Conservation (phyloP, 1,139 yeast species). For the Blastobotrys illinoisensis region DNA sequence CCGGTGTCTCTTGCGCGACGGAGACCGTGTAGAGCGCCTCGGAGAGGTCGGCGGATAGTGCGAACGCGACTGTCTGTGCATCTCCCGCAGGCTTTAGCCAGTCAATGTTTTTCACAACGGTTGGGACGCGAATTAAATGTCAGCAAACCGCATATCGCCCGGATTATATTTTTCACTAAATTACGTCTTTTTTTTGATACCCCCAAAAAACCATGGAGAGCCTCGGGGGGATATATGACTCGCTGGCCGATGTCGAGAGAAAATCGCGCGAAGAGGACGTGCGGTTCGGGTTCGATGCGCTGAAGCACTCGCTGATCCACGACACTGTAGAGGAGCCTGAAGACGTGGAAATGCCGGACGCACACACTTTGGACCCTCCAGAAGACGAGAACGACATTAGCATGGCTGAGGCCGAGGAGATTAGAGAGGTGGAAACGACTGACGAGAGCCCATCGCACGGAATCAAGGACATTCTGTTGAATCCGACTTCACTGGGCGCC, state of each 20-base stretch:
- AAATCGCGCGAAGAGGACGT: constrained; percentile 3
- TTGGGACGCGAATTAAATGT: not conserved
- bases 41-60: not conserved
- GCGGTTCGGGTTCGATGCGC: constrained; percentile 9
- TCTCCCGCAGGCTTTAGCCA: not conserved
- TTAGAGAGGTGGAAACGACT: constrained; percentile 6
- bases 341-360: constrained; percentile 11
- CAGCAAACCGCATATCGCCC: not conserved
- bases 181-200: no score
- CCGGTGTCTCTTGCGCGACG: not conserved
- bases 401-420: constrained; percentile 1
- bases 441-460: not conserved
- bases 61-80: not conserved
- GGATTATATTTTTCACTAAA: no score
- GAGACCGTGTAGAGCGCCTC: not conserved
- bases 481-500: constrained; percentile 27
- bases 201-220: no score
- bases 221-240: constrained; percentile 9
- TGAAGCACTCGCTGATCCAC: constrained; percentile 11
- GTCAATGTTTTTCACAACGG: not conserved
- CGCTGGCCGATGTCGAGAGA: constrained; percentile 5
- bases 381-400: not conserved
- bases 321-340: constrained; percentile 9
- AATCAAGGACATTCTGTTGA: constrained; percentile 10
- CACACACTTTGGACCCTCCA: not conserved